Evolutionary conservation across 768 basidiomycete species (phyloP).

Genomic region (Amanita fuliginea): DNA sequence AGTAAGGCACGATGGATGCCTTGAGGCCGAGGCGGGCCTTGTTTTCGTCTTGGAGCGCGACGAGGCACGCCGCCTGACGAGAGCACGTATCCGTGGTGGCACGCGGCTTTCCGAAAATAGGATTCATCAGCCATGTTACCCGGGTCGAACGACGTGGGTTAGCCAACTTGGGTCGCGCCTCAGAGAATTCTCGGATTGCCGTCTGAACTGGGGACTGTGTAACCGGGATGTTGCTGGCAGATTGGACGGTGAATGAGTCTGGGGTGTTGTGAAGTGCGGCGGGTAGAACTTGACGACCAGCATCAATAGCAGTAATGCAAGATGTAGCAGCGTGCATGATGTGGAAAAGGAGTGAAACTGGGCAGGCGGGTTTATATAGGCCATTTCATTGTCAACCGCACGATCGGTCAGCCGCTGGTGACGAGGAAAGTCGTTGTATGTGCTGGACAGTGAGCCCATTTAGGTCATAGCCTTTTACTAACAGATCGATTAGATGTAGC

Average conservation of each 20-base stretch:
- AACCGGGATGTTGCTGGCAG: background rate
- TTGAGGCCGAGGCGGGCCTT: background rate
- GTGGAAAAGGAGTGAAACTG: background rate
- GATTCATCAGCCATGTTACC: too few species aligned
- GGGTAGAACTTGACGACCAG: background rate
- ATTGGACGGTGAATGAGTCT: background rate
- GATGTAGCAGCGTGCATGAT: background rate
- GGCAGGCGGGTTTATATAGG: too few species aligned
- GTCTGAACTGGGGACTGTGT: background rate
- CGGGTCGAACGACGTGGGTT: too few species aligned
- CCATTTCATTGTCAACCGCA: too few species aligned
- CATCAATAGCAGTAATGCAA: background rate
- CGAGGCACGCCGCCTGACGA: background rate
- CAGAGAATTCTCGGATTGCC: background rate
- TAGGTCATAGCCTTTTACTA: too few species aligned
- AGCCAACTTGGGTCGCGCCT: too few species aligned
- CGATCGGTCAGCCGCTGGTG: too few species aligned
- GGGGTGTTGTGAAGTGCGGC: background rate
- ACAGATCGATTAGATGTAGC: too few species aligned
- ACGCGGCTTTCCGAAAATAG: too few species aligned
- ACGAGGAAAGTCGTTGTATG: too few species aligned
- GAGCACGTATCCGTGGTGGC: background rate
- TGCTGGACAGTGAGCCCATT: too few species aligned
- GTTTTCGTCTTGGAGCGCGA: background rate
- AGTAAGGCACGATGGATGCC: background rate